Percentiles rank a stretch among this genome's conserved stretches.
phyloP scores from a whole-genome alignment of 2,329 filamentous ascomycete species.

The Claviceps sp. region DNA sequence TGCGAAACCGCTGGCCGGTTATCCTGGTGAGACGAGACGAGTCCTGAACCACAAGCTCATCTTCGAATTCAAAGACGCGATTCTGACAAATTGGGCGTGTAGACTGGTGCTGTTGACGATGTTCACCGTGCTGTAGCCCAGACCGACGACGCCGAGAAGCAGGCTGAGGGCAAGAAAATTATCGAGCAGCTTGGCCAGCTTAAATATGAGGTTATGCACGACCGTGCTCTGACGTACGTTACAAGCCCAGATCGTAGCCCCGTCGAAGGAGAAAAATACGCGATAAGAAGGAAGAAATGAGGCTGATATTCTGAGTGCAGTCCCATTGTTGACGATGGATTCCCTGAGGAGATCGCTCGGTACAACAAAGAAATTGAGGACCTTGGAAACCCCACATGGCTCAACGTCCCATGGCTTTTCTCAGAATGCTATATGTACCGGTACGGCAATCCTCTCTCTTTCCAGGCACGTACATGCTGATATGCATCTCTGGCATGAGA shows the following conservation, averaged over 20 bases:
- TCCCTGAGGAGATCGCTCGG: constrained; percentile 61
- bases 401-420: constrained; percentile 77
- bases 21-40: constrained; percentile 55
- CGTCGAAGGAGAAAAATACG: not conserved
- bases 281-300: not conserved
- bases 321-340: constrained; percentile 64
- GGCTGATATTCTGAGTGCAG: constrained; percentile 24
- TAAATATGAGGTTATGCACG: constrained; percentile 92
- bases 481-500: not conserved
- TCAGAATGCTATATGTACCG: constrained; percentile 90
- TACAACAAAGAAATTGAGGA: constrained; percentile 81
- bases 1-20: constrained; percentile 79
- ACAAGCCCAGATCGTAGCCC: not conserved
- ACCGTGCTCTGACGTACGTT: constrained; percentile 60
- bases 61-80: not conserved
- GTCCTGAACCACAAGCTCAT: too few relatives aligned
- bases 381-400: constrained; percentile 65
- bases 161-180: constrained; percentile 74
- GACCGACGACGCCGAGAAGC: constrained; percentile 47
- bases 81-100: not conserved
- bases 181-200: constrained; percentile 65
- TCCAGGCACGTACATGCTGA: not conserved
- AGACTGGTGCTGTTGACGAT: constrained; percentile 92
- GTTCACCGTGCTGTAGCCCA: constrained; percentile 61
- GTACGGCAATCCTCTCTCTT: constrained; percentile 23